phyloP scores from a whole-genome alignment of 495 filamentous ascomycete genomes.

The Aspergillus kassunensis region DNA sequence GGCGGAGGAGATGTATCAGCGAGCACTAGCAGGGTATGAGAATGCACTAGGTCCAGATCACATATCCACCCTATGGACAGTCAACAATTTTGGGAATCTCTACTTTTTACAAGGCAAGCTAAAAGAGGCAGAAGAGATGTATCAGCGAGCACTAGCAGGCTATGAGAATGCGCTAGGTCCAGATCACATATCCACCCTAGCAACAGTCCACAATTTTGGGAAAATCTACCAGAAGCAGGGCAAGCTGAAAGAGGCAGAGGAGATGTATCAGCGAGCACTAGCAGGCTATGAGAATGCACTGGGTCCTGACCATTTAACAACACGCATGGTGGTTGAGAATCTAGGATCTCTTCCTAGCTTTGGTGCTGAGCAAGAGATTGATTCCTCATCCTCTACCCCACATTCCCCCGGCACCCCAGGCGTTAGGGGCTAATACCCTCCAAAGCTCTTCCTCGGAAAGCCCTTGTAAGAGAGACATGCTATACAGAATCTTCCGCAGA shows the following conservation, averaged over 20 bases:
- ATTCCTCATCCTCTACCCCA: not conserved
- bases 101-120: constrained; percentile 27
- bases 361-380: not conserved
- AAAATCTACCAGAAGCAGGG: not conserved
- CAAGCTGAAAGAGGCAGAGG: constrained; percentile 1
- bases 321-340: not conserved
- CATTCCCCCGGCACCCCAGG: not conserved
- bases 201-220: constrained; percentile 10
- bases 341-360: not conserved
- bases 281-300: constrained; percentile 1
- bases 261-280: constrained; percentile 2
- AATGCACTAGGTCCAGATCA: not conserved
- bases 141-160: constrained; percentile 14
- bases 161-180: constrained; percentile 33
- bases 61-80: no score
- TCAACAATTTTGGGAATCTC: not conserved
- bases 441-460: not conserved
- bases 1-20: constrained; percentile 3
- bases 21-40: not conserved
- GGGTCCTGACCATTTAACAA: not conserved
- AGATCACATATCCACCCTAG: constrained; percentile 30
- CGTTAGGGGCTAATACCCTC: not conserved
- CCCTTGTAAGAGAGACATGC: not conserved
- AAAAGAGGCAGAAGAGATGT: constrained; percentile 36
- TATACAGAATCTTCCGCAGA: not conserved